Percentiles rank a stretch among this genome's conserved stretches.
Conservation (phyloP, 148 eudicot species). For the Silene latifolia region DNA sequence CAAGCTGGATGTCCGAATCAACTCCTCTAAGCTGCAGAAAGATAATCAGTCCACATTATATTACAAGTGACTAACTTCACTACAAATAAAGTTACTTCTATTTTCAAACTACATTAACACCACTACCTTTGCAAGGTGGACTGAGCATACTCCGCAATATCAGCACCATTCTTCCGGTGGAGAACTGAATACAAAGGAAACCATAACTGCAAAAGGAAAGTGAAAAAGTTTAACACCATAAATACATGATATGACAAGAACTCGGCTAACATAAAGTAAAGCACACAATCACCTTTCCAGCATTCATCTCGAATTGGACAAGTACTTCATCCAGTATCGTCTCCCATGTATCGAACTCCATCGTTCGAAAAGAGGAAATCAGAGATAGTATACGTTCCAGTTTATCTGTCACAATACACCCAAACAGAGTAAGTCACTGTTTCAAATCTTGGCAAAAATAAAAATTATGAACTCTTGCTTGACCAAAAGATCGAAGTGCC, state of each 20-base stretch:
- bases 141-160: constrained; percentile 43
- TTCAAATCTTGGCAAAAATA: not conserved
- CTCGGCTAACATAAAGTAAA: constrained; percentile 3
- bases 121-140: constrained; percentile 67
- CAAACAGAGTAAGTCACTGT: constrained; percentile 4
- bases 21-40: constrained; percentile 79
- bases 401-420: constrained; percentile 39
- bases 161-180: constrained; percentile 41
- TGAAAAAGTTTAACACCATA: constrained; percentile 1
- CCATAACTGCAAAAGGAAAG: constrained; percentile 64
- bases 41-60: constrained; percentile 2
- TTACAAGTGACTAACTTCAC: not conserved
- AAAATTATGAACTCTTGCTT: constrained; percentile 2
- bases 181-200: constrained; percentile 85
- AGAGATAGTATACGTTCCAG: constrained; percentile 53
- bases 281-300: constrained; percentile 55
- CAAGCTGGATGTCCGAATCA: constrained; percentile 66
- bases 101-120: constrained; percentile 14
- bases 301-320: constrained; percentile 77
- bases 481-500: constrained; percentile 16
- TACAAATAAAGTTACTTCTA: not conserved
- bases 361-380: constrained; percentile 64
- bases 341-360: constrained; percentile 87
- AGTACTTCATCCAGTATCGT: constrained; percentile 73
- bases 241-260: not conserved